Percentiles rank a stretch among this genome's conserved stretches.
Conservation (phyloP, 1,284 basidiomycete genomes). For the Jaminaea rosea region DNA sequence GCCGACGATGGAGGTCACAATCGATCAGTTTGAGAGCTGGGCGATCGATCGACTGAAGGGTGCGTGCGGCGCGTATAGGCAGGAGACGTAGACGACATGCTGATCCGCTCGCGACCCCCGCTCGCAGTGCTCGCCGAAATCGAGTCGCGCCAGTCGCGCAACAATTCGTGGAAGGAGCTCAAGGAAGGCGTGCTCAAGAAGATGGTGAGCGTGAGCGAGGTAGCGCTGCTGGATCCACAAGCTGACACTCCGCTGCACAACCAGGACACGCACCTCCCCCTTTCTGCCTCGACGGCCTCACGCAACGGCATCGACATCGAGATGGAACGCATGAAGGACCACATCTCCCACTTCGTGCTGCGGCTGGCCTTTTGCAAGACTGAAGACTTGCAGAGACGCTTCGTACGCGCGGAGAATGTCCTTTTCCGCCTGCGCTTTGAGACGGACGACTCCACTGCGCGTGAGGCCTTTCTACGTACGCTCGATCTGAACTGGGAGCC, state of each 20-base stretch:
- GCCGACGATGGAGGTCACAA: constrained; percentile 77
- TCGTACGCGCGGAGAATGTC: constrained; percentile 77
- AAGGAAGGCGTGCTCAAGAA: constrained; percentile 58
- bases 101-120: background rate
- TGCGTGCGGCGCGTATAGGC: constrained; percentile 13
- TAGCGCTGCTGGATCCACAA: too few relatives aligned
- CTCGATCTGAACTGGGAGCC: constrained; percentile 69
- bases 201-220: too few relatives aligned
- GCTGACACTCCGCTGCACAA: too few relatives aligned
- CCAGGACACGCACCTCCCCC: constrained; percentile 64
- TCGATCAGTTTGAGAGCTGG: constrained; percentile 90
- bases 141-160: constrained; percentile 80
- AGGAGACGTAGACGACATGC: background rate
- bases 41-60: constrained; percentile 75
- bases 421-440: constrained; percentile 81
- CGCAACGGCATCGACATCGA: constrained; percentile 53
- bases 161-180: constrained; percentile 68
- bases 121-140: constrained; percentile 74
- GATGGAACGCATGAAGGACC: constrained; percentile 70
- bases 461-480: constrained; percentile 63
- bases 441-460: constrained; percentile 58
- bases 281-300: constrained; percentile 59
- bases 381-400: constrained; percentile 80
- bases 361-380: constrained; percentile 90
- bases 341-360: constrained; percentile 88